These are phyloP conservation scores for Pythium utonaiense DNA, from an alignment of 352 stramenopile genomes.

Conservation along the genomic window DNA sequence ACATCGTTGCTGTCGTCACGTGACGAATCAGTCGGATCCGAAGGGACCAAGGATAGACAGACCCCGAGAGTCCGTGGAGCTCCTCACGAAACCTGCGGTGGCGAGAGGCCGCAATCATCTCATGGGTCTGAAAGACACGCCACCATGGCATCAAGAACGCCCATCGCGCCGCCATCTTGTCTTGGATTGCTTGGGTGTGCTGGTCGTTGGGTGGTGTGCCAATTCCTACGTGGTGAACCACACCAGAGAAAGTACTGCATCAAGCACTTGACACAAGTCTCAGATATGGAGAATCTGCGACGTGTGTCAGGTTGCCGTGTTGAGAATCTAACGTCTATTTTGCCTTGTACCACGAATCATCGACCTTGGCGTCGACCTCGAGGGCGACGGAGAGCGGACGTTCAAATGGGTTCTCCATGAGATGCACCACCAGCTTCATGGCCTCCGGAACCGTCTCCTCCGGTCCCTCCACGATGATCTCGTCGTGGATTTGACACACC, in stretches of 20 bases:
- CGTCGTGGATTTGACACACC: constrained; percentile 98
- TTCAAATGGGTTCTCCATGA: constrained; percentile 98
- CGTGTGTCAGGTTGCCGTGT: too few relatives aligned
- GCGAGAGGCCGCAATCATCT: background rate
- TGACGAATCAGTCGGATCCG: too few relatives aligned
- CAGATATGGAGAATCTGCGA: too few relatives aligned
- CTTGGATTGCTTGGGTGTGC: too few relatives aligned
- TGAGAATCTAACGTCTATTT: too few relatives aligned
- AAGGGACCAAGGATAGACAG: too few relatives aligned
- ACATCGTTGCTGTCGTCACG: too few relatives aligned
- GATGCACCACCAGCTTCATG: constrained; percentile 77
- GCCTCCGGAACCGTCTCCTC: constrained; percentile 95
- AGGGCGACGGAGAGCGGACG: constrained; percentile 85
- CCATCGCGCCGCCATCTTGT: background rate
- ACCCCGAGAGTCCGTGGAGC: background rate
- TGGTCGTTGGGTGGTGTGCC: too few relatives aligned
- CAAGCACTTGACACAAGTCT: too few relatives aligned
- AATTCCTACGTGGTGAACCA: too few relatives aligned
- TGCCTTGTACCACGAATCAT: constrained; percentile 99
- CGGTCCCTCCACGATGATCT: constrained; percentile 99
- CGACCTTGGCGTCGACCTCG: constrained; percentile 92
- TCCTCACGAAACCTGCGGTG: background rate
- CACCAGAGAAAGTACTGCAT: too few relatives aligned
- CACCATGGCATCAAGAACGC: background rate
- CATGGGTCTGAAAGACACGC: background rate